phyloP scores from a whole-genome alignment of 2,329 filamentous ascomycete genomes.

The Cercospora beticola region DNA sequence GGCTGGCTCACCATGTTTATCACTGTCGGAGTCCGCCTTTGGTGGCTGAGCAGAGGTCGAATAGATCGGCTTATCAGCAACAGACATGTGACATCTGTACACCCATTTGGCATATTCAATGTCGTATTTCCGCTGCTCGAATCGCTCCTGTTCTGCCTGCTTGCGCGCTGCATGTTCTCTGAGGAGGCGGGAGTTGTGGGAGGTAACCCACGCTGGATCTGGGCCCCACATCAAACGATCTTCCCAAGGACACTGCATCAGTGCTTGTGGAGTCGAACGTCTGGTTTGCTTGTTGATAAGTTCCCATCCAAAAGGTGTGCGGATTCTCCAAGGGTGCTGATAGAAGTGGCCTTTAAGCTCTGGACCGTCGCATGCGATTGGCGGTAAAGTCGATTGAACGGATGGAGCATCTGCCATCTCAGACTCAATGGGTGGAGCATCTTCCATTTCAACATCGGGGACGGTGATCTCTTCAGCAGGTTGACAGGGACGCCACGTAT shows the following conservation, averaged over 20 bases:
- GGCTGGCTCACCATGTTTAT: background rate
- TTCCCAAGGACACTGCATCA: background rate
- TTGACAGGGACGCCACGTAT: background rate
- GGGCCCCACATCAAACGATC: background rate
- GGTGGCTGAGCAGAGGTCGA: background rate
- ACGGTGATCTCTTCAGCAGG: background rate
- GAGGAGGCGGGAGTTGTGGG: background rate
- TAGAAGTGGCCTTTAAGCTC: background rate
- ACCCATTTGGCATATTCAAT: background rate
- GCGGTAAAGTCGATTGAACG: background rate
- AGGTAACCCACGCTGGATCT: background rate
- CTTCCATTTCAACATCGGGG: background rate
- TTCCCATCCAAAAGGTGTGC: background rate
- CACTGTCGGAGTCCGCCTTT: background rate
- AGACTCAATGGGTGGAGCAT: background rate
- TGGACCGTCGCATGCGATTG: background rate
- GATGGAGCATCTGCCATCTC: background rate
- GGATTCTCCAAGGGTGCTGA: background rate
- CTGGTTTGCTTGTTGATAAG: background rate
- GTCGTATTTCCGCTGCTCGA: background rate
- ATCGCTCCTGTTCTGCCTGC: background rate
- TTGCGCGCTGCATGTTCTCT: background rate
- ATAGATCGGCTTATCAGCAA: background rate
- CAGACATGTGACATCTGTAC: background rate
- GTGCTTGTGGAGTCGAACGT: background rate